Evolutionary conservation across 331 rosid species (phyloP).

Genomic region (Telfairia occidentalis): DNA sequence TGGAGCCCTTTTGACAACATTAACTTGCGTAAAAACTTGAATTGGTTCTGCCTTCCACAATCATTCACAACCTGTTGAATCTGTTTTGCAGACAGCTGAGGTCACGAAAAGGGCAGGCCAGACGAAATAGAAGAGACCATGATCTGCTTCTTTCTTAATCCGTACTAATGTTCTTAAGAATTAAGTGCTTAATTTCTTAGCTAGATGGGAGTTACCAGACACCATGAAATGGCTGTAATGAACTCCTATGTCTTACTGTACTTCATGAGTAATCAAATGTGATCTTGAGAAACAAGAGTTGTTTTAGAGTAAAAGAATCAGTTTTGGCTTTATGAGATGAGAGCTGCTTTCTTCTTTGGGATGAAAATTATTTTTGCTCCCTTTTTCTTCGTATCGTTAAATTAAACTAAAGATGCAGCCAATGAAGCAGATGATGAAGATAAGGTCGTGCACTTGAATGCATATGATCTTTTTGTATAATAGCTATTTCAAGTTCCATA

Average conservation of each 20-base stretch:
- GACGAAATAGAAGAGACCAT: not conserved
- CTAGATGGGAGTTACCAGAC: not conserved
- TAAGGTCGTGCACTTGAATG: not conserved
- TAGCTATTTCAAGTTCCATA: not conserved
- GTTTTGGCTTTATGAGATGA: not conserved
- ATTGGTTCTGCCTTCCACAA: not conserved
- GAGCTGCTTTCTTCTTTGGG: not conserved
- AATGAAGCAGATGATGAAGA: not conserved
- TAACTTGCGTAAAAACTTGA: not conserved
- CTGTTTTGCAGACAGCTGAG: not conserved
- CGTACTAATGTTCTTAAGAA: not conserved
- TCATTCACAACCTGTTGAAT: not conserved
- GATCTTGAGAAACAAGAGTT: not conserved
- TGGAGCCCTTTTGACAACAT: not conserved
- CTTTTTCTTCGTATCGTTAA: not conserved
- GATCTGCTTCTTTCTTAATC: not conserved
- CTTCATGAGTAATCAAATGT: not conserved
- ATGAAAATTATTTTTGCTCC: not conserved
- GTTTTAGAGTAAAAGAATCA: not conserved
- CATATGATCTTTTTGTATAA: not conserved
- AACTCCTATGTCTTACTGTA: not conserved
- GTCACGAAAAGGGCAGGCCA: not conserved
- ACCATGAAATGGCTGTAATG: not conserved
- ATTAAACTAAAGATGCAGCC: not conserved
- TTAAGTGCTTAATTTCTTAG: not conserved